These are phyloP conservation scores for Buxus sempervirens DNA, from an alignment of 164 flowering plant genomes.

Conservation along the genomic window DNA sequence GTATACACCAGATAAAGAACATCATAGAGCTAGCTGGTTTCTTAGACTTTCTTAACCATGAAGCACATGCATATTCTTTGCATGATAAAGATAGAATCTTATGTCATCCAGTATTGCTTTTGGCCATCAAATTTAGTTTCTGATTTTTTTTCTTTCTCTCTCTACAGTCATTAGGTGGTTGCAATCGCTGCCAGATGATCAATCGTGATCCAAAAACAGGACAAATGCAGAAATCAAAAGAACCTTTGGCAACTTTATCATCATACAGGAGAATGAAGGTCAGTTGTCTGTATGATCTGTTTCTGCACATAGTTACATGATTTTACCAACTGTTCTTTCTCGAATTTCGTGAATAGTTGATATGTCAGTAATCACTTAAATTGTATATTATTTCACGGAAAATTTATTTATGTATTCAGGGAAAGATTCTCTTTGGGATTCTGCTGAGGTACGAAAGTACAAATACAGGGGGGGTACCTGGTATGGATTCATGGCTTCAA, in stretches of 20 bases:
- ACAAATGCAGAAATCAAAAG: slow-evolving; percentile 45
- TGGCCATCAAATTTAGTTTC: not conserved
- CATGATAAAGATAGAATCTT: not conserved
- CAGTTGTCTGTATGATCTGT: slow-evolving; percentile 5
- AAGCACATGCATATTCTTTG: not conserved
- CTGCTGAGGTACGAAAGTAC: slow-evolving; percentile 40
- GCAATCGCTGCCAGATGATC: slow-evolving; percentile 95
- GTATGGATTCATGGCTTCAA: slow-evolving; percentile 33
- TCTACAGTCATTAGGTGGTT: slow-evolving; percentile 86
- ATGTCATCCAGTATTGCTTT: not conserved
- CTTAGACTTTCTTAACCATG: no score
- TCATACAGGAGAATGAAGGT: slow-evolving; percentile 84
- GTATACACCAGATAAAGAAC: no score
- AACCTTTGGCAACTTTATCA: slow-evolving; percentile 90
- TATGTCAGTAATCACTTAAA: not conserved
- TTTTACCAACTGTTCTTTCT: no score
- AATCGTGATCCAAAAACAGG: slow-evolving; percentile 42
- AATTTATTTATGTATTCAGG: slow-evolving; percentile 34
- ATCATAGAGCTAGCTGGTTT: no score
- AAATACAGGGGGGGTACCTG: slow-evolving; percentile 7
- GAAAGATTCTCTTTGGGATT: slow-evolving; percentile 77
- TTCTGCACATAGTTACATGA: no score
- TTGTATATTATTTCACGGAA: no score
- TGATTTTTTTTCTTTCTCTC: slow-evolving; percentile 4
- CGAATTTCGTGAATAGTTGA: not conserved